Conservation (phyloP, 1,139 yeast genomes). For the Saccharomyces pastorianus region DNA sequence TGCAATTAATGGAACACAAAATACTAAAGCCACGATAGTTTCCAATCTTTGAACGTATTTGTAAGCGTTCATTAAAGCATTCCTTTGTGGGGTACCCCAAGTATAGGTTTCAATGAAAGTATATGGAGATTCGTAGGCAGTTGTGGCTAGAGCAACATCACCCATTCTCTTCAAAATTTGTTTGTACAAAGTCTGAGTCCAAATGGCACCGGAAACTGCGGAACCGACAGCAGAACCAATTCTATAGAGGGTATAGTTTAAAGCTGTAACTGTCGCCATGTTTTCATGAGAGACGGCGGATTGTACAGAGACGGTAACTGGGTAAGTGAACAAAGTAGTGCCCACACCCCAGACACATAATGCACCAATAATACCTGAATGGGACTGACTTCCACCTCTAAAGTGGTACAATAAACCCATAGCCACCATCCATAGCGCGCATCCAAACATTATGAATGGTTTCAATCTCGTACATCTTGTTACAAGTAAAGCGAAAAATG, state of each 20-base stretch:
- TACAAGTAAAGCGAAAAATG: constrained; percentile 49
- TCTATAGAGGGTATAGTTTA: constrained; percentile 48
- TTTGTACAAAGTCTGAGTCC: constrained; percentile 44
- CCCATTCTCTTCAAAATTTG: constrained; percentile 26
- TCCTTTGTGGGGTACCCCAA: constrained; percentile 57
- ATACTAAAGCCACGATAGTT: constrained; percentile 48
- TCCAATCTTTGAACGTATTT: constrained; percentile 51
- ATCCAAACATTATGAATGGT: constrained; percentile 52
- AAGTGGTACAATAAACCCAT: constrained; percentile 51
- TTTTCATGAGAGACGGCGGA: constrained; percentile 54
- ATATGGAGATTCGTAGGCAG: constrained; percentile 50
- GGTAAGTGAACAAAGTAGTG: constrained; percentile 63
- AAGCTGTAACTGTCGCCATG: constrained; percentile 55
- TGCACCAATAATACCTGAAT: constrained; percentile 57
- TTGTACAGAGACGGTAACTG: constrained; percentile 58
- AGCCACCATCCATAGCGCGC: constrained; percentile 46
- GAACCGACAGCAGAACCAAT: constrained; percentile 50
- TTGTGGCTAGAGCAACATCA: constrained; percentile 34
- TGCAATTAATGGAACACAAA: constrained; percentile 46
- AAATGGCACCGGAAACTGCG: constrained; percentile 52
- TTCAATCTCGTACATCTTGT: constrained; percentile 48
- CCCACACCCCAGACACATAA: constrained; percentile 63
- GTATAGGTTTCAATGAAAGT: constrained; percentile 39
- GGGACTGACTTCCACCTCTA: constrained; percentile 46
- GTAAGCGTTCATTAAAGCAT: constrained; percentile 50